phyloP scores from a whole-genome alignment of 805 yeast species.

The Lipomyces orientalis region DNA sequence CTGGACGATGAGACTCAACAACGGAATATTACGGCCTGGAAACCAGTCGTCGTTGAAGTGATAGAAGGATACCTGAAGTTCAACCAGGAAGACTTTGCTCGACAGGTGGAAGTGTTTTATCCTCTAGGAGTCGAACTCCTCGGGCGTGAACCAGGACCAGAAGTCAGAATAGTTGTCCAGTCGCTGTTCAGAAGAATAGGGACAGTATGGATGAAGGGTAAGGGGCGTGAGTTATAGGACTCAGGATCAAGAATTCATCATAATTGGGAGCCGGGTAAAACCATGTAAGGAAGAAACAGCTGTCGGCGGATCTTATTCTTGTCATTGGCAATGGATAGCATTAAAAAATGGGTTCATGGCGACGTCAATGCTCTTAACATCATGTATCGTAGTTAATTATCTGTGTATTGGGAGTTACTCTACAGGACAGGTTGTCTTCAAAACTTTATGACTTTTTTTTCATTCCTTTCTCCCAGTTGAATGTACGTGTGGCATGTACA shows the following conservation, averaged over 20 bases:
- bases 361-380: not conserved
- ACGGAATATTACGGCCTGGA: conserved; percentile 82
- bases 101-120: conserved; percentile 42
- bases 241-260: not conserved
- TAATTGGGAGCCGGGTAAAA: not conserved
- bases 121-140: conserved; percentile 45
- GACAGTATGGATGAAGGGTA: conserved; percentile 50
- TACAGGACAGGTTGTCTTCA: not conserved
- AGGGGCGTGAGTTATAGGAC: conserved; percentile 8
- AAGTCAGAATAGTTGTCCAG: conserved; percentile 47
- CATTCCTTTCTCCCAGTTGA: not conserved
- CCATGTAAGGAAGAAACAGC: too few species aligned
- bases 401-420: not conserved
- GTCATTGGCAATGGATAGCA: not conserved
- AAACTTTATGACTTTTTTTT: not conserved
- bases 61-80: conserved; percentile 80
- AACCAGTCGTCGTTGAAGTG: conserved; percentile 90
- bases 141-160: conserved; percentile 46
- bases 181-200: conserved; percentile 54
- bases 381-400: not conserved
- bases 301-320: not conserved
- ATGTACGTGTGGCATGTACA: not conserved
- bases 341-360: not conserved
- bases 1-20: conserved; percentile 75
- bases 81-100: conserved; percentile 57